Evolutionary conservation across 352 stramenopile genomes (phyloP), one percentile per base, ranked within the genome.

Genomic region (Phytopythium delawarense): DNA sequence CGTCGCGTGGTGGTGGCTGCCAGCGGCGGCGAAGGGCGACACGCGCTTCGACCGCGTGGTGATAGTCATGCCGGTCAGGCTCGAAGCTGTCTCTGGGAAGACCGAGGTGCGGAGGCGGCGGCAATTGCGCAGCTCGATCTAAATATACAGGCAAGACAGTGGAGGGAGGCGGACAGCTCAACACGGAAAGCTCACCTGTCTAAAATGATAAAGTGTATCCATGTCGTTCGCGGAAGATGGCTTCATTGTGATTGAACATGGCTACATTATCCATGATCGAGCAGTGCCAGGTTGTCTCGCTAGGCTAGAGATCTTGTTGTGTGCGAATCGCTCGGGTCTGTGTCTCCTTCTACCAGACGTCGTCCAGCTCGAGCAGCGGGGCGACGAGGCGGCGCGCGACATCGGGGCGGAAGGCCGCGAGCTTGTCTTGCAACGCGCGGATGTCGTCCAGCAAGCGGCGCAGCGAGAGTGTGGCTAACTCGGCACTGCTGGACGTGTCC

Each of bases 1-100:
- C 34, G 81, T 91, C 55, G 71, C 62, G 25, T 65, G 34, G 20
- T 61, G 60, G 4, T 12, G 53, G 25, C 28, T 35, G 5, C 35
- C 53, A 21, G 39, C 40, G 1, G 67, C 63, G 39, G 65, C 79
- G 61, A 90, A 91, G 42, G 78, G 55, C 25, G 84, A 88, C 58
- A 85, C 76, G 23, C 84, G 81, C 73, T 89, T 88, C 32, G 81
- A 91, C 32, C 84, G 81, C 50, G 84, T 90, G 61, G 84, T 92
- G 67, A 90, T 91, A 12, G 81, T 88, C 84, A 91, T 91, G 44
- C 30, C 67, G 32, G 20, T 39, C 40, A 48, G 42, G 49, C 16
- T 40, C 23, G 45, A 1, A 2, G 28, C 39, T 50, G 30, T 50
- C 46, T 59, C 52, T 13, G 0, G 12, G 12, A 39, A 13, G 42